Conservation (phyloP, 345 rosid species). For the Citrus mangshanensis region DNA sequence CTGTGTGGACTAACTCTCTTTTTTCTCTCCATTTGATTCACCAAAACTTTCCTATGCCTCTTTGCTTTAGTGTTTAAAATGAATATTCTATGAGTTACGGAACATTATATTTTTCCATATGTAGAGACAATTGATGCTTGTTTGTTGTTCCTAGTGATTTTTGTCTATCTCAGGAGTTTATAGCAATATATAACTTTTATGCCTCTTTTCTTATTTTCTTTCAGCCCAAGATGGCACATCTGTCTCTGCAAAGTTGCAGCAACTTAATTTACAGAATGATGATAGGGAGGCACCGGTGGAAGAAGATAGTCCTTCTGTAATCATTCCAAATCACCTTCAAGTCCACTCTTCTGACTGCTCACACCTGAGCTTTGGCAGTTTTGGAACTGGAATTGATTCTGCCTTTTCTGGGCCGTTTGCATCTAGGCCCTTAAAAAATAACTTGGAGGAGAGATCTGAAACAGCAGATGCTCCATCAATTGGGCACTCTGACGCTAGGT, state of each 20-base stretch:
- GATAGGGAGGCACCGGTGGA: slow-evolving; percentile 46
- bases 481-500: slow-evolving; percentile 67
- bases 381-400: slow-evolving; percentile 60
- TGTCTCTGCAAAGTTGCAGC: slow-evolving; percentile 53
- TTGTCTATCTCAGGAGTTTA: not conserved
- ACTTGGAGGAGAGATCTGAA: slow-evolving; percentile 61
- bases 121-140: not conserved
- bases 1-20: not conserved
- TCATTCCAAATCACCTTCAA: slow-evolving; percentile 92
- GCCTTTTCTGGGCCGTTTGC: slow-evolving; percentile 46
- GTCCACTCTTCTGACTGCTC: slow-evolving; percentile 79
- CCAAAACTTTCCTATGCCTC: not conserved
- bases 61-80: not conserved
- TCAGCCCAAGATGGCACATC: slow-evolving; percentile 64
- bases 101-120: not conserved
- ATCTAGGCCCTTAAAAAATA: slow-evolving; percentile 50
- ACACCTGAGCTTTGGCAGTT: slow-evolving; percentile 96
- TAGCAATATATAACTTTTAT: slow-evolving; percentile 3
- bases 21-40: not conserved
- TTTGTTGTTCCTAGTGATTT: not conserved
- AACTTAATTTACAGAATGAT: slow-evolving; percentile 52
- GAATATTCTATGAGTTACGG: not conserved
- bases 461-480: slow-evolving; percentile 42
- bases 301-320: slow-evolving; percentile 72
- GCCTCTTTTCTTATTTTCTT: slow-evolving; percentile 12